Evolutionary conservation across 345 rosid species (phyloP), one percentile per base, ranked within the genome.

Genomic region (Ricinus communis): DNA sequence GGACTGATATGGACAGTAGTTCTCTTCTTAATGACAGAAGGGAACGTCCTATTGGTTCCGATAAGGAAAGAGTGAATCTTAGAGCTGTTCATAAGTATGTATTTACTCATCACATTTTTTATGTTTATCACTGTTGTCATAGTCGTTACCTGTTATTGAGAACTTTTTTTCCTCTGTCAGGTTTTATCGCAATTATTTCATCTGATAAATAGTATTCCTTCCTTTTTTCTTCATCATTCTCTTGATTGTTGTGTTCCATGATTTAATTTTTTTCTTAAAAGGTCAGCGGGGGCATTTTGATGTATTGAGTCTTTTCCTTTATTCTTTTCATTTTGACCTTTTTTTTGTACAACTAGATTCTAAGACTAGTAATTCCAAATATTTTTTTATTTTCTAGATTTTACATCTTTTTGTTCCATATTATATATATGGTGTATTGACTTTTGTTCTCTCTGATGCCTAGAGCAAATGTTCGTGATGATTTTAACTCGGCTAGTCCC

Each of bases 31-130:
- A 65, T 83, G 96, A 93, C 68, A 86, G 83, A 88, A 89, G 87
- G 82, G 98, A 93, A 75, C 88, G 93, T 53, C 76, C 88, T 70
- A 57, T 74, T 81, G 87, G 82, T 80, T 87, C 83, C 22, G 98
- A 91, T 62, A 93, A 93, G 80, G 99, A 92, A 73, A 87, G 90
- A 79, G 83, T 76, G 82, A 91, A 86, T 75, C 69, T 85, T 64
- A 96, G 89, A 82, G 81, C 89, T 63, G 77, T 83, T 76, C 89
- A 83, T 81, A 96, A 88, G 99, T 93, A 91, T 70, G 90, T 75
- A 62, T 58, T 43, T 46, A 16, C 71, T 73, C 50, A 31, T 65
- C 15, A 12, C 24, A 15, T 55, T 13, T 54, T n/a, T 62, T 53
- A 15, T 71, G 50, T 61, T 10, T 62, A 4, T 54, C 22, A 27